Evolutionary conservation across 805 yeast species (phyloP).

Genomic region (Kazachstania africana): DNA sequence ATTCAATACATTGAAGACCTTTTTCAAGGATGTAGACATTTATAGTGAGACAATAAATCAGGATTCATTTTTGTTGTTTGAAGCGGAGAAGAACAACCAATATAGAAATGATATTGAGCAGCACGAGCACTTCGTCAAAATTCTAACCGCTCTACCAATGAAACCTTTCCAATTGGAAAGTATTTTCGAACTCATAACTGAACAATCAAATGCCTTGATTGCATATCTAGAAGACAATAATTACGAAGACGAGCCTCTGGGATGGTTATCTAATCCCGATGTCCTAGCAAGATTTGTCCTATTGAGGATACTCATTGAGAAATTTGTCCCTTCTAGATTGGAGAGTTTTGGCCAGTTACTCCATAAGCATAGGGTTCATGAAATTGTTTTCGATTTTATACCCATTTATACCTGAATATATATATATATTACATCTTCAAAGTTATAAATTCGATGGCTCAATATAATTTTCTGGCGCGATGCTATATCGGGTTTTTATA

Average conservation of each 20-base stretch:
- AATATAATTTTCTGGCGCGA: no score
- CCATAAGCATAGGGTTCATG: not conserved
- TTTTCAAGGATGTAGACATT: slow-evolving; percentile 9
- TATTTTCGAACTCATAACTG: not conserved
- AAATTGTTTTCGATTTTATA: no score
- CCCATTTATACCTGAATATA: no score
- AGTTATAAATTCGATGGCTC: no score
- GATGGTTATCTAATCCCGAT: slow-evolving; percentile 19
- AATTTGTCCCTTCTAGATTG: not conserved
- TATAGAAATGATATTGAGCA: slow-evolving; percentile 40
- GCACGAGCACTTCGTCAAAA: slow-evolving; percentile 10
- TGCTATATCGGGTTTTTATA: no score
- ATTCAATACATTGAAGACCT: not conserved
- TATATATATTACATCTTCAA: no score
- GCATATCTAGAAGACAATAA: slow-evolving; percentile 2
- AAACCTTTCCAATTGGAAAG: no score
- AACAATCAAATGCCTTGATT: not conserved
- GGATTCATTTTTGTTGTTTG: slow-evolving; percentile 39
- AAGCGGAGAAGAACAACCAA: slow-evolving; percentile 55
- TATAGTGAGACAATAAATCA: slow-evolving; percentile 6
- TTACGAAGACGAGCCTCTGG: slow-evolving; percentile 11
- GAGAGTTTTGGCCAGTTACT: slow-evolving; percentile 1
- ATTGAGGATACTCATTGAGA: slow-evolving; percentile 1
- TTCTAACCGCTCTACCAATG: slow-evolving; percentile 11
- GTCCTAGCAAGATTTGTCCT: slow-evolving; percentile 13